These are phyloP conservation scores for Schoenoplectus triqueter DNA, from an alignment of 202 grass and related monocot species.

Conservation along the genomic window DNA sequence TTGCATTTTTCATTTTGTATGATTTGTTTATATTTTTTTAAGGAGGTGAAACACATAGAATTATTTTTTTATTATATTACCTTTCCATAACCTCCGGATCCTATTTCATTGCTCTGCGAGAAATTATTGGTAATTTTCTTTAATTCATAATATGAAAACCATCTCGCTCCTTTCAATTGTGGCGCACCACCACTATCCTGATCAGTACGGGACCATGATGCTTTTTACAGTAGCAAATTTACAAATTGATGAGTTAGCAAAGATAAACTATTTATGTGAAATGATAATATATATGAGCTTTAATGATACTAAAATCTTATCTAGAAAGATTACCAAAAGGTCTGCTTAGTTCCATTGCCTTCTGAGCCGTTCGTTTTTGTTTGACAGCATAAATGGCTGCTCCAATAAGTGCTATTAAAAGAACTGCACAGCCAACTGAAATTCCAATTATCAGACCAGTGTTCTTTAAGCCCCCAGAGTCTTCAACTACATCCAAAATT, in stretches of 20 bases:
- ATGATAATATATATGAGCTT: background rate
- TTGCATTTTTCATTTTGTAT: background rate
- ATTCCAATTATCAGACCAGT: constrained; percentile 74
- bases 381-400: constrained; percentile 63
- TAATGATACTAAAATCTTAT: background rate
- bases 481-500: constrained; percentile 37
- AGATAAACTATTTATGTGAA: background rate
- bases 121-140: constrained; percentile 80
- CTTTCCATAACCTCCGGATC: constrained; percentile 93
- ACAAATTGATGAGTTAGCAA: background rate
- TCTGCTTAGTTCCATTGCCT: constrained; percentile 66
- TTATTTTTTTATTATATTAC: constrained; percentile 37
- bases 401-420: constrained; percentile 63
- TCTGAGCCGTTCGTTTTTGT: constrained; percentile 64
- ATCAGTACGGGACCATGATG: constrained; percentile 63
- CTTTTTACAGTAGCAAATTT: constrained; percentile 39
- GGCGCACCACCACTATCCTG: constrained; percentile 66
- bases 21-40: background rate
- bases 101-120: constrained; percentile 77
- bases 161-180: constrained; percentile 87
- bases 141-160: constrained; percentile 88
- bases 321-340: constrained; percentile 59
- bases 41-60: background rate
- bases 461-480: constrained; percentile 47
- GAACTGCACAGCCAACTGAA: constrained; percentile 63